These are phyloP conservation scores for Mycena polygramma DNA, from an alignment of 768 basidiomycete species.

Conservation along the genomic window DNA sequence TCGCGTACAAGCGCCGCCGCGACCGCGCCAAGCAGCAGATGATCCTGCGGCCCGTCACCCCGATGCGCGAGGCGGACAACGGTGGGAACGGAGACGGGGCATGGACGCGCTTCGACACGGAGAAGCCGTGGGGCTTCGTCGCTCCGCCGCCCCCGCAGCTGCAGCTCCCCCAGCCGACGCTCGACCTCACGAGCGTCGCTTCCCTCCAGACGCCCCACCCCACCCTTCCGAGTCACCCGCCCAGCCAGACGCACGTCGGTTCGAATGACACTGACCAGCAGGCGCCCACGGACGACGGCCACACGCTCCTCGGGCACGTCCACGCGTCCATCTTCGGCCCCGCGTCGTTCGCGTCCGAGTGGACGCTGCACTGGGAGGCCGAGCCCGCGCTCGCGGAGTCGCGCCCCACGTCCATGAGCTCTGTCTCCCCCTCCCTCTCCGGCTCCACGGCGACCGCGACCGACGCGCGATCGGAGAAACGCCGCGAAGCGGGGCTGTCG, in stretches of 20 bases:
- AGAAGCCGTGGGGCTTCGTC: neutral
- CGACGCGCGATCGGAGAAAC: neutral
- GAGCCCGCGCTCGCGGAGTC: neutral
- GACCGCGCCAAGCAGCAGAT: neutral
- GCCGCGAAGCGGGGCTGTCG: neutral
- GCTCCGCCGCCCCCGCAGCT: neutral
- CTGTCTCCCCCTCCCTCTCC: neutral
- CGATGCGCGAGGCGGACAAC: neutral
- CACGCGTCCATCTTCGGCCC: too few relatives aligned
- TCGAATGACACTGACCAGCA: neutral
- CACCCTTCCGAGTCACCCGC: too few relatives aligned
- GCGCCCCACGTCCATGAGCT: neutral
- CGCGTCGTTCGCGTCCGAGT: too few relatives aligned
- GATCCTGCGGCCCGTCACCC: neutral
- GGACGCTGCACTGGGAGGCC: neutral
- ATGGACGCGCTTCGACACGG: neutral
- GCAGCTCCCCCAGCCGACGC: neutral
- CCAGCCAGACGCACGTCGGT: too few relatives aligned
- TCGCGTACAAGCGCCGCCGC: conserved; percentile 3
- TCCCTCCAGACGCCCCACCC: neutral
- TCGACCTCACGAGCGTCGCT: neutral
- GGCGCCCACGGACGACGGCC: neutral
- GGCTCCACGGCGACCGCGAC: too few relatives aligned
- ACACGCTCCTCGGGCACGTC: neutral
- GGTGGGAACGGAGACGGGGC: neutral